Base-by-base conservation (phyloP, 2,329 filamentous ascomycete species). In the Cladosporium oxysporum region DNA sequence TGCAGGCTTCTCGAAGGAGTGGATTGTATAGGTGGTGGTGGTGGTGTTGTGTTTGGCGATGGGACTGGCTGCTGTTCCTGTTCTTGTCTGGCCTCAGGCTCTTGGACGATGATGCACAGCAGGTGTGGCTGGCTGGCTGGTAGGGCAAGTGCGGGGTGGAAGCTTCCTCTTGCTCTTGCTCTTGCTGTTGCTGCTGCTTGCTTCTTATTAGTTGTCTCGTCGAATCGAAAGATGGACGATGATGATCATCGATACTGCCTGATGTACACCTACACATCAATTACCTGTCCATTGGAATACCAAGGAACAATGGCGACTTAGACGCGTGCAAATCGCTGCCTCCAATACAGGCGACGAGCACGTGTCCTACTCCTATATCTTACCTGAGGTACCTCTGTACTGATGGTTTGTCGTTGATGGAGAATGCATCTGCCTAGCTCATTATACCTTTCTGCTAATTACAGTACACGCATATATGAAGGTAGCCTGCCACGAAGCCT, bases 1-100 rank as follows among this genome's bases (percentile, higher is more conserved):
- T 29, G 52, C 52, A 33, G 52, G 52, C 52, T 33, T 55, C 52
- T 55, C 16, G 52, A 55, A 55, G 52, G 52, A 55, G 52, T 55
- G 52, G 33, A 18, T 53, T 18, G 12, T 52, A 14, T 31, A 18
- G 12, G 23, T n/a, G 28, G 50, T 28, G 11, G 33, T 35, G 33
- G 2, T 35, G 33, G 29, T 29, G 50, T 53, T 29, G 50, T 33
- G 52, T 55, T 55, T 55, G 52, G 28, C 29, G 23, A 55, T 33
- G 52, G 29, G 16, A 55, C 52, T 31, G 52, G 52, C 29, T 29
- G 52, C 31, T 55, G 52, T 31, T 55, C n/a, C 52, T 29, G 28
- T 55, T 29, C 21, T n/a, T 23, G 28, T 55, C n/a, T 55, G 52
- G 52, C 52, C 28, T 33, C 28, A 31, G 52, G 52, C 52, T 33